Evolutionary conservation across 805 yeast genomes (phyloP), one percentile per base, ranked within the genome.

Genomic region (Barnettozyma populi): DNA sequence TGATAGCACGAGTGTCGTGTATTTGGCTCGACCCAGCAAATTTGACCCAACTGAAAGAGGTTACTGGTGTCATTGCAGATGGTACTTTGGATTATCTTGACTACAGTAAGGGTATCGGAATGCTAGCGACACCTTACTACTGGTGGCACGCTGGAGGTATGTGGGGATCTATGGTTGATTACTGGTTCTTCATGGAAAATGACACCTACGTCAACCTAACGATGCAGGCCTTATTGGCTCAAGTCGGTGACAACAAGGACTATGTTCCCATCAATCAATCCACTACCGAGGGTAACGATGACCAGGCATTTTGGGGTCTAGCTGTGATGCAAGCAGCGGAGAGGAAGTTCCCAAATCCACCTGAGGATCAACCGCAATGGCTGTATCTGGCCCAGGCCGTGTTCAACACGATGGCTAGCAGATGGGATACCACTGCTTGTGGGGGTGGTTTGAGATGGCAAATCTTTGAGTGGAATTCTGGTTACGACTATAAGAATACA

Each of bases 121-220:
- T 79, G 84, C 83, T 86, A 59, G 72, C 78, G 24, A 60, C 73
- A 54, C 94, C 94, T 0, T 86, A 86, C 68, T 86, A 84, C 68
- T 90, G 94, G 90, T 87, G 95, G 95, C 85, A 87, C 65, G 90
- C 95, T 27, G 96, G 96, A 62, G 95, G 88, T 59, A 95, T 90
- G 0, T 84, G 73, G 67, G 79, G 79, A 29, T 68, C 72, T 7
- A 64, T 86, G 71, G 20, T 89, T 35, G 94, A 86, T 61, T 83
- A 79, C 59, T 73, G 85, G 71, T 80, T 66, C 57, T 80, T 75
- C 62, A 81, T 87, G 67, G 73, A 80, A 41, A 81, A 87, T 63
- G 79, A 77, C 57, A 79, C 89, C 1, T 84, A 76, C 59, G 78
- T 74, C 41, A 70, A 73, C 10, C 51, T 74, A 36, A 74, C 86